Evolutionary conservation across 2,329 filamentous ascomycete genomes (phyloP).

Genomic region (Venturia nashicola): DNA sequence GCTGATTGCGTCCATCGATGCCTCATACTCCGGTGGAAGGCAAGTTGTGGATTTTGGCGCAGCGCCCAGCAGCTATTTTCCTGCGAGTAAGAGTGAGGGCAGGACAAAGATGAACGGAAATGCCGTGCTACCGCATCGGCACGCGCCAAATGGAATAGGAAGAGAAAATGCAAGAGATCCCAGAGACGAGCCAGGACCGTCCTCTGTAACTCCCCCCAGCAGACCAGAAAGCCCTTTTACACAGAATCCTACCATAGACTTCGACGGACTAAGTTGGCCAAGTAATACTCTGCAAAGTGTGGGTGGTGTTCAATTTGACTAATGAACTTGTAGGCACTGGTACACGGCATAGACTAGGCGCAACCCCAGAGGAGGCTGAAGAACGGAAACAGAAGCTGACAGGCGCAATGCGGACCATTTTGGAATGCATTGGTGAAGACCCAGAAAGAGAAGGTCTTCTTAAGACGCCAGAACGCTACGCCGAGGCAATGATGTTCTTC

Average conservation of each 20-base stretch:
- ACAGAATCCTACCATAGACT: conserved; percentile 38
- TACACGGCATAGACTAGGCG: conserved; percentile 49
- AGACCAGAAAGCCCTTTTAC: conserved; percentile 38
- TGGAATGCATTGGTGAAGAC: conserved; percentile 56
- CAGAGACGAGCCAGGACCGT: conserved; percentile 34
- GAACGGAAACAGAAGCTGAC: conserved; percentile 48
- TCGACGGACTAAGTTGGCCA: conserved; percentile 44
- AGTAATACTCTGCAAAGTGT: conserved; percentile 20
- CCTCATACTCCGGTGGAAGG: conserved; percentile 39
- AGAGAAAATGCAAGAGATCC: conserved; percentile 40
- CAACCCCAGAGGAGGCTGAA: conserved; percentile 44
- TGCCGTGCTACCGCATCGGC: not conserved
- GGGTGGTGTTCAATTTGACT: conserved; percentile 5
- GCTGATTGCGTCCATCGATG: conserved; percentile 45
- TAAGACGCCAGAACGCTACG: conserved; percentile 72
- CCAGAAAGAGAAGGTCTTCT: conserved; percentile 50
- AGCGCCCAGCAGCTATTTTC: conserved; percentile 2
- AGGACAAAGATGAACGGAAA: conserved; percentile 10
- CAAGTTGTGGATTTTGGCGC: conserved; percentile 33
- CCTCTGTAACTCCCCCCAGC: conserved; percentile 40
- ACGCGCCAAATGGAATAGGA: conserved; percentile 13
- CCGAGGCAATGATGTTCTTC: conserved; percentile 90
- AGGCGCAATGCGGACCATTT: conserved; percentile 49
- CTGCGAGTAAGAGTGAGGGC: conserved; percentile 11
- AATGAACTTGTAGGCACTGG: conserved; percentile 39